A percentile compares a stretch with the other conserved stretches of the same genome.
Evolutionary conservation across 495 filamentous ascomycete species (phyloP).

Genomic region (Ramalina intermedia): DNA sequence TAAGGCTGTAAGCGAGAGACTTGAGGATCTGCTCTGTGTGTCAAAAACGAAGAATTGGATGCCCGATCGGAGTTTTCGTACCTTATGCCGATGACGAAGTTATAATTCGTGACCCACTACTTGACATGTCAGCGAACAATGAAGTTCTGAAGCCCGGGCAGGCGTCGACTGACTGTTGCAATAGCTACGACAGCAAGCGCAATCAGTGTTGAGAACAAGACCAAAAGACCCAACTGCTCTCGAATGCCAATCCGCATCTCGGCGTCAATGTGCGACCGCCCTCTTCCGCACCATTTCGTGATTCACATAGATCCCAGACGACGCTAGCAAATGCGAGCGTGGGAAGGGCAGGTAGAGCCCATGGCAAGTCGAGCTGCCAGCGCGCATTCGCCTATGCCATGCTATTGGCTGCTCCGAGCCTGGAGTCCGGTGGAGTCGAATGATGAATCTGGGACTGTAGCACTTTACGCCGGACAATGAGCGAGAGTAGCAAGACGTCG

Average conservation of each 20-base stretch:
- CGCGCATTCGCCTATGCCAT: too few relatives aligned
- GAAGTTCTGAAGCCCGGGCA: neutral
- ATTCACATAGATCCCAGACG: too few relatives aligned
- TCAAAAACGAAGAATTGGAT: too few relatives aligned
- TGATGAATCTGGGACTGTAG: too few relatives aligned
- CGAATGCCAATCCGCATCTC: constrained; percentile 74
- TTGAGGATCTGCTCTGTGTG: constrained; percentile 24
- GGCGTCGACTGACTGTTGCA: constrained; percentile 36
- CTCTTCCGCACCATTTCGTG: too few relatives aligned
- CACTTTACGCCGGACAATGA: too few relatives aligned
- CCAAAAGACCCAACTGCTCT: constrained; percentile 64
- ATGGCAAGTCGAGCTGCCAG: too few relatives aligned
- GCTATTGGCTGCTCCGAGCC: too few relatives aligned
- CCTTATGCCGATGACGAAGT: constrained; percentile 53
- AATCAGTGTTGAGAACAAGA: constrained; percentile 52
- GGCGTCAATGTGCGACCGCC: neutral
- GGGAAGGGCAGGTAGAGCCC: too few relatives aligned
- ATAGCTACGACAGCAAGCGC: constrained; percentile 50
- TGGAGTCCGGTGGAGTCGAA: too few relatives aligned
- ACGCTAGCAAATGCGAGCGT: too few relatives aligned
- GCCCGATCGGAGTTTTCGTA: constrained; percentile 17
- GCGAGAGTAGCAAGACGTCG: too few relatives aligned
- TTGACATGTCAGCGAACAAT: neutral
- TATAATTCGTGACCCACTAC: constrained; percentile 58
- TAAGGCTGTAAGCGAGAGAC: constrained; percentile 62